Evolutionary conservation across 306 rosid species (phyloP).

Genomic region (Medicago arabica): DNA sequence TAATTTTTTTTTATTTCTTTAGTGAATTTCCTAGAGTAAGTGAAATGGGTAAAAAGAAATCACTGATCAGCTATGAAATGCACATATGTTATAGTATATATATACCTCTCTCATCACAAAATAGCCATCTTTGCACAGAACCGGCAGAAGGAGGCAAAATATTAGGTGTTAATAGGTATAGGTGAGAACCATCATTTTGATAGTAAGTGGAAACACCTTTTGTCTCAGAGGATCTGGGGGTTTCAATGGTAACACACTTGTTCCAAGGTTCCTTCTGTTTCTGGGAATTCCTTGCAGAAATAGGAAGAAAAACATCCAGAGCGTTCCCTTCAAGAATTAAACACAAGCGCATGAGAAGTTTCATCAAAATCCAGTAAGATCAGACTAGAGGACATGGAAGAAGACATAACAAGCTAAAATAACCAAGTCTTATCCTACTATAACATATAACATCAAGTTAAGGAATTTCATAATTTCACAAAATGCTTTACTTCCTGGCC

Average conservation of each 20-base stretch:
- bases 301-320: slow-evolving; percentile 63
- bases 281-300: slow-evolving; percentile 49
- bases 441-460: slow-evolving; percentile 15
- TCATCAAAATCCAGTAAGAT: slow-evolving; percentile 39
- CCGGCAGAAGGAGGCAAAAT: slow-evolving; percentile 72
- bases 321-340: slow-evolving; percentile 57
- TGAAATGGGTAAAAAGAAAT: slow-evolving; percentile 25
- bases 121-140: slow-evolving; percentile 74
- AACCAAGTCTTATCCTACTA: slow-evolving; percentile 17
- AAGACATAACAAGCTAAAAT: slow-evolving; percentile 36
- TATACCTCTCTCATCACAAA: slow-evolving; percentile 60
- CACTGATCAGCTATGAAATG: slow-evolving; percentile 21
- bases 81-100: slow-evolving; percentile 42
- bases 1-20: slow-evolving; percentile 32
- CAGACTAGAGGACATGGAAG: slow-evolving; percentile 28
- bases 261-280: slow-evolving; percentile 49
- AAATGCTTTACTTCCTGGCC: slow-evolving; percentile 16
- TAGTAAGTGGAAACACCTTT: slow-evolving; percentile 62
- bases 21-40: slow-evolving; percentile 38
- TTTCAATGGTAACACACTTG: slow-evolving; percentile 36
- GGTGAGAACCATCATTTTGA: slow-evolving; percentile 80
- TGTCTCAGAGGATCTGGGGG: slow-evolving; percentile 49
- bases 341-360: slow-evolving; percentile 42
- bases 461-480: slow-evolving; percentile 8
- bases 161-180: slow-evolving; percentile 70